These are phyloP conservation scores for Trichoderma citrinoviride DNA, from an alignment of 2,329 filamentous ascomycete species.

Conservation along the genomic window DNA sequence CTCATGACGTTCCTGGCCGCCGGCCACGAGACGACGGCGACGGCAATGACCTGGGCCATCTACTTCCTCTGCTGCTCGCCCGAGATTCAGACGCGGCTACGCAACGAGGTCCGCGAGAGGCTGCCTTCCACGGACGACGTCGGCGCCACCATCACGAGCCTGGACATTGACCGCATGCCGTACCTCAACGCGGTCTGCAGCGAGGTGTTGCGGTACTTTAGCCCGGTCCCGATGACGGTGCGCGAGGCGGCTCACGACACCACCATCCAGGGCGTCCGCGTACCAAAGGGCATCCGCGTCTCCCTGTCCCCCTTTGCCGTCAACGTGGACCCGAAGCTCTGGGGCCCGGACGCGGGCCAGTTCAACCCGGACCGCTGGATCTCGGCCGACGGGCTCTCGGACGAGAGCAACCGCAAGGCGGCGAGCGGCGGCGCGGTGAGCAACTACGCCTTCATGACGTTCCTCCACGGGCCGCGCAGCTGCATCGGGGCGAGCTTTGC, in stretches of 20 bases:
- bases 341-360: constrained; percentile 70
- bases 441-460: constrained; percentile 78
- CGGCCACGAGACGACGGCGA: constrained; percentile 76
- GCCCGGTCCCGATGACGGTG: constrained; percentile 68
- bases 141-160: constrained; percentile 37
- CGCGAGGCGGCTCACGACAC: constrained; percentile 65
- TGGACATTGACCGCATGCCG: constrained; percentile 67
- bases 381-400: constrained; percentile 35
- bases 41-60: constrained; percentile 71
- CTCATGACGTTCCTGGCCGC: constrained; percentile 88
- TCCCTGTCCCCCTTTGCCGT: constrained; percentile 64
- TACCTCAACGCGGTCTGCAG: constrained; percentile 78
- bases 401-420: constrained; percentile 37
- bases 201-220: constrained; percentile 71
- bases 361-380: constrained; percentile 83
- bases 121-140: constrained; percentile 51
- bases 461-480: constrained; percentile 79
- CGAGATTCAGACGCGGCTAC: constrained; percentile 63
- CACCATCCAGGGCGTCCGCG: constrained; percentile 58
- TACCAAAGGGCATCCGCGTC: constrained; percentile 70
- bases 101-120: constrained; percentile 61
- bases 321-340: constrained; percentile 67
- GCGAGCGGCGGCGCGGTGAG: constrained; percentile 69
- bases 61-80: constrained; percentile 67
- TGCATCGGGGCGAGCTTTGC: constrained; percentile 85